Conservation (phyloP, 495 filamentous ascomycete genomes). For the Podospora conica region DNA sequence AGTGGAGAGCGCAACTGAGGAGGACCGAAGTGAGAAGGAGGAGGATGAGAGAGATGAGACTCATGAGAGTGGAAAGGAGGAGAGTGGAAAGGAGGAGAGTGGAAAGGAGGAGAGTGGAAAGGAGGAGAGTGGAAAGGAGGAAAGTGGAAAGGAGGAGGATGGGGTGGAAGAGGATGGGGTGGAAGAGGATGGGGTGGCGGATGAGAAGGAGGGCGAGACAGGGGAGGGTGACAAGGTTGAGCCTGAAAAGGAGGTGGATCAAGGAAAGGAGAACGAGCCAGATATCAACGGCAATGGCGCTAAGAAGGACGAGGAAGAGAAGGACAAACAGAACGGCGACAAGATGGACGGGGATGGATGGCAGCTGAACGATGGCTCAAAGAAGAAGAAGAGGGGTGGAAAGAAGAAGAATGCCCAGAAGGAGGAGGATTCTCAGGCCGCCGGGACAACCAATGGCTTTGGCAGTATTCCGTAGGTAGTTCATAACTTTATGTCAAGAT, state of each 20-base stretch:
- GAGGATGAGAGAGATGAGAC: no score
- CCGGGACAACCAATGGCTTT: not conserved
- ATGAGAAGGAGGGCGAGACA: no score
- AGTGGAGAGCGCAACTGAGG: no score
- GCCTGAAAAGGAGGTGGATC: no score
- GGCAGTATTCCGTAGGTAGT: not conserved
- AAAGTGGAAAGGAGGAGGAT: not conserved
- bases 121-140: not conserved
- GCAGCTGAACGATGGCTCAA: not conserved
- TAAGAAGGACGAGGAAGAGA: not conserved
- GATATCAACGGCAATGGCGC: no score
- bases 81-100: not conserved
- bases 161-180: not conserved
- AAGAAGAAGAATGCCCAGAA: not conserved
- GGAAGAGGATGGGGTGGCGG: no score
- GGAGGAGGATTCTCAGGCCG: not conserved
- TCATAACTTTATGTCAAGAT: no score
- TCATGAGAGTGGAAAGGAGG: not conserved
- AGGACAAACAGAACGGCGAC: not conserved
- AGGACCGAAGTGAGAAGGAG: not conserved
- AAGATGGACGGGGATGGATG: not conserved
- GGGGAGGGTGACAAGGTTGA: no score
- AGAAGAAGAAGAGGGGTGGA: not conserved
- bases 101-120: not conserved
- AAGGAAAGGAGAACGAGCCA: no score